These are phyloP conservation scores for Botrytis galanthina DNA, from an alignment of 2,329 filamentous ascomycete species.

Conservation along the genomic window DNA sequence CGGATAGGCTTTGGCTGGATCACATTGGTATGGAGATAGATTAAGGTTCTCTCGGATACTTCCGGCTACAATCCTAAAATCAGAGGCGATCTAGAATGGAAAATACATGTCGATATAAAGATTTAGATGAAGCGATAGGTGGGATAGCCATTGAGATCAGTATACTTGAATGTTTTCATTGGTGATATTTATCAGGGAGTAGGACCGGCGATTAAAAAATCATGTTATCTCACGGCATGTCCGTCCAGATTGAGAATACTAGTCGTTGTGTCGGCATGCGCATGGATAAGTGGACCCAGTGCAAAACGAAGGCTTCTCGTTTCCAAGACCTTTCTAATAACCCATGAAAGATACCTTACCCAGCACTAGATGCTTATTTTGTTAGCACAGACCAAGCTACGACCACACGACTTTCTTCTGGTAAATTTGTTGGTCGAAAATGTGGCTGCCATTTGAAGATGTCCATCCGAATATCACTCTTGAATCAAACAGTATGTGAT, in stretches of 20 bases:
- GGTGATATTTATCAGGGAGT: not conserved
- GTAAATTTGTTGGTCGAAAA: not conserved
- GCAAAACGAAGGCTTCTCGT: not conserved
- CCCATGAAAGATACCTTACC: not conserved
- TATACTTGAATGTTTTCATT: not conserved
- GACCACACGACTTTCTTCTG: not conserved
- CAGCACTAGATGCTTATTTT: not conserved
- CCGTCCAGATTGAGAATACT: not conserved
- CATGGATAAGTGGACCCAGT: not conserved
- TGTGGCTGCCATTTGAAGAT: not conserved
- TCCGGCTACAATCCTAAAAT: not conserved
- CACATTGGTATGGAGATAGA: not conserved
- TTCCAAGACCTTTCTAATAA: not conserved
- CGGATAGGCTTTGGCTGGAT: not conserved
- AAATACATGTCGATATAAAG: not conserved
- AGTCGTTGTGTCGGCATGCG: not conserved
- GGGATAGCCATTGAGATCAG: not conserved
- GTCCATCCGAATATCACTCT: not conserved
- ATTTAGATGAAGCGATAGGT: constrained; percentile 1
- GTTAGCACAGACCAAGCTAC: not conserved
- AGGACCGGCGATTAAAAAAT: not conserved
- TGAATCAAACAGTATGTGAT: not conserved
- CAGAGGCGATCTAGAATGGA: not conserved
- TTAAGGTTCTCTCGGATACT: not conserved
- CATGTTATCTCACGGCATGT: not conserved